A percentile compares a stretch with the other conserved stretches of the same genome.
Conservation (phyloP, 257 asterid species). For the Catharanthus roseus region DNA sequence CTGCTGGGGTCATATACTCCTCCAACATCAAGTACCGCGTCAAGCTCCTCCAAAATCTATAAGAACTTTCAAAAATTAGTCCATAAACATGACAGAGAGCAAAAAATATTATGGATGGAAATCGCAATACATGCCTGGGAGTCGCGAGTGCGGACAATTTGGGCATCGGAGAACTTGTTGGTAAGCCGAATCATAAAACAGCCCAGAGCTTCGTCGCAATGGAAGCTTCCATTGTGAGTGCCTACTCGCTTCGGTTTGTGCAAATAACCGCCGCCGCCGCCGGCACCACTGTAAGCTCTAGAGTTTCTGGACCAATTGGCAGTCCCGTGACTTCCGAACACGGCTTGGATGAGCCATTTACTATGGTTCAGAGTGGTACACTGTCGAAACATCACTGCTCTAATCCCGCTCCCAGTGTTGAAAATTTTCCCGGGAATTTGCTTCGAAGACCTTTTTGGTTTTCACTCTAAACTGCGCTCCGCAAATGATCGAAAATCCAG, state of each 20-base stretch:
- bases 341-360: background rate
- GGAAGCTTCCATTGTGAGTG: constrained; percentile 28
- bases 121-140: constrained; percentile 8
- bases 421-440: background rate
- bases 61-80: background rate
- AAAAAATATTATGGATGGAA: too few relatives aligned
- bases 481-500: too few relatives aligned
- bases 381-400: constrained; percentile 1
- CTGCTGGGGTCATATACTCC: constrained; percentile 37
- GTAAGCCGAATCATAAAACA: constrained; percentile 29
- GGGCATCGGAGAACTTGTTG: constrained; percentile 18
- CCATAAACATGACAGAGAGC: background rate
- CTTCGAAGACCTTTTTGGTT: background rate
- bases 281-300: constrained; percentile 10
- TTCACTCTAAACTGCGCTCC: too few relatives aligned
- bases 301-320: background rate
- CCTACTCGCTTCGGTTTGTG: constrained; percentile 13
- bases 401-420: background rate
- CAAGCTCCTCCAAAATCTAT: constrained; percentile 24
- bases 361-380: background rate
- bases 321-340: background rate
- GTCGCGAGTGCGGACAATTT: constrained; percentile 22
- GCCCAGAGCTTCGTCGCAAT: constrained; percentile 26
- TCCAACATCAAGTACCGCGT: constrained; percentile 42
- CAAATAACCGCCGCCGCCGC: background rate